A percentile compares a stretch with the other conserved stretches of the same genome.
phyloP scores from a whole-genome alignment of 2,329 filamentous ascomycete species.

The Xylaria sp. region DNA sequence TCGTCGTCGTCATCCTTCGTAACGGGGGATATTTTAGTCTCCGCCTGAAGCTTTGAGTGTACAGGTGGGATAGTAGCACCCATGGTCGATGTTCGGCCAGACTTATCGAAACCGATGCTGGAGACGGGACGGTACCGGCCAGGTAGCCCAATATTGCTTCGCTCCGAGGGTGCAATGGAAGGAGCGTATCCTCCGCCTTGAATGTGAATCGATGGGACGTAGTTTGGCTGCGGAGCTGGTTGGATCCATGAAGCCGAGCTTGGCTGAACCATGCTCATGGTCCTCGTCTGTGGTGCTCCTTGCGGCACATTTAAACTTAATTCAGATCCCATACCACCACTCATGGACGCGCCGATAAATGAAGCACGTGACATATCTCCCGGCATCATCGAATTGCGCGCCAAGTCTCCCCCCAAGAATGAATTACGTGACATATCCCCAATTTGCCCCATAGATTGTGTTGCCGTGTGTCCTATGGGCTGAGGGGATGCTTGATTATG shows the following conservation, averaged over 20 bases:
- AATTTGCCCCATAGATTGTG: conserved; percentile 58
- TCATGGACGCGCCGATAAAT: conserved; percentile 40
- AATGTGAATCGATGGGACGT: conserved; percentile 61
- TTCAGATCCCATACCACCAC: conserved; percentile 54
- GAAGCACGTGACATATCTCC: conserved; percentile 34
- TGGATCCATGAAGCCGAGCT: conserved; percentile 68
- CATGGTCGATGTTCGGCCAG: conserved; percentile 56
- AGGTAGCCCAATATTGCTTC: conserved; percentile 91
- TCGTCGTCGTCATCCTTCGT: conserved; percentile 66
- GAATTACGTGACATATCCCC: conserved; percentile 46
- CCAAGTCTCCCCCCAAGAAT: conserved; percentile 39
- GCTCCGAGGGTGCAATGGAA: conserved; percentile 94
- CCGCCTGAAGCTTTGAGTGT: conserved; percentile 53
- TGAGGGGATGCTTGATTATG: conserved; percentile 43
- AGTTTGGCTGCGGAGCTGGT: conserved; percentile 55
- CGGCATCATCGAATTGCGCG: conserved; percentile 46
- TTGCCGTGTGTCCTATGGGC: conserved; percentile 53
- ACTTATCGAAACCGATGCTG: conserved; percentile 58
- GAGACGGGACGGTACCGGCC: conserved; percentile 92
- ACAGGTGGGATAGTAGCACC: conserved; percentile 54
- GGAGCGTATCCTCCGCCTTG: conserved; percentile 76
- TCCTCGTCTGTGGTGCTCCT: conserved; percentile 64
- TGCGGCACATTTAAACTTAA: conserved; percentile 57
- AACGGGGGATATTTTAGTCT: conserved; percentile 54
- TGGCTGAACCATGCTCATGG: conserved; percentile 87